phyloP scores from a whole-genome alignment of 2,329 filamentous ascomycete genomes.

The Trichoderma polysporum region DNA sequence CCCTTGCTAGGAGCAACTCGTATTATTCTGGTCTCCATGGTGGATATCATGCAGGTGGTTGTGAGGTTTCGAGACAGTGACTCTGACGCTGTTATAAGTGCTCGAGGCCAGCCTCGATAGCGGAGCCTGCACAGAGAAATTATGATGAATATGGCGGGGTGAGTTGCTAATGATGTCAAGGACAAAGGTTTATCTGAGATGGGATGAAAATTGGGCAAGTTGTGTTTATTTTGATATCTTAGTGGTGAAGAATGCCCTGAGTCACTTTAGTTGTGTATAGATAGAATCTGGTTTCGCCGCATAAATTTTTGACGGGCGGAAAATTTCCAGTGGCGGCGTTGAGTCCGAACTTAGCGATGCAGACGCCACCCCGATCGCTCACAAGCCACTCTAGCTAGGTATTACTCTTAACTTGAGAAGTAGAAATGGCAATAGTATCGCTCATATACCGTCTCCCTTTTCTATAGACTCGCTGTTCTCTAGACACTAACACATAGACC shows the following conservation, averaged over 20 bases:
- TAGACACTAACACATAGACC: no score
- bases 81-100: conserved; percentile 32
- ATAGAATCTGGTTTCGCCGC: conserved; percentile 15
- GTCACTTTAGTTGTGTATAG: not conserved
- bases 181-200: not conserved
- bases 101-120: conserved; percentile 18
- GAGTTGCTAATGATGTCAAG: not conserved
- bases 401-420: not conserved
- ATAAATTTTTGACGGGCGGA: conserved; percentile 1
- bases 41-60: not conserved
- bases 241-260: not conserved
- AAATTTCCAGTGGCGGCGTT: conserved; percentile 13
- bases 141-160: conserved; percentile 7
- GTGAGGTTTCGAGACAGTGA: conserved; percentile 18
- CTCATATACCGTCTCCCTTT: no score
- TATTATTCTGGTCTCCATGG: conserved; percentile 44
- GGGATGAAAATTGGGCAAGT: not conserved
- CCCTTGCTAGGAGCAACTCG: conserved; percentile 33
- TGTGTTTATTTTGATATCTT: not conserved
- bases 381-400: not conserved
- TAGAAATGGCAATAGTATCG: not conserved
- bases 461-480: no score
- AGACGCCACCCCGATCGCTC: conserved; percentile 15
- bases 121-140: not conserved
- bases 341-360: conserved; percentile 3